Conservation (phyloP, 2,329 filamentous ascomycete species). For the Fusarium citri region DNA sequence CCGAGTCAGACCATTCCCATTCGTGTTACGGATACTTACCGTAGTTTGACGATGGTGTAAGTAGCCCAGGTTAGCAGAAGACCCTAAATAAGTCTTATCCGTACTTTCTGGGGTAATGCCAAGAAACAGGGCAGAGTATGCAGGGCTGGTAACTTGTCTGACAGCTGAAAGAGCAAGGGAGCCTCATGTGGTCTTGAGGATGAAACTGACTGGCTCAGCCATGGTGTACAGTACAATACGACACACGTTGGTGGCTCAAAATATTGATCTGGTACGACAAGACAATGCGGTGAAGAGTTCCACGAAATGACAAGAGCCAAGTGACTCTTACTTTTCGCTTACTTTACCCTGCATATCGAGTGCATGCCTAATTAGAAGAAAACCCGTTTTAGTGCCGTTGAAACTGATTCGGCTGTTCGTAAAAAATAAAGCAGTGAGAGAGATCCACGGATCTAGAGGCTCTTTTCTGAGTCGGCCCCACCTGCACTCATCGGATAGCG, state of each 20-base stretch:
- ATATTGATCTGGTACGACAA: conserved; percentile 29
- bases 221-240: neutral
- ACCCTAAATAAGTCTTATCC: neutral
- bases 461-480: conserved; percentile 37
- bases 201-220: conserved; percentile 16
- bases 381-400: conserved; percentile 11
- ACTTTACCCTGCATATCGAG: conserved; percentile 25
- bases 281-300: conserved; percentile 37
- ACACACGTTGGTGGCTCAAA: conserved; percentile 7
- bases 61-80: neutral
- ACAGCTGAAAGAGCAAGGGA: conserved; percentile 22
- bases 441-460: conserved; percentile 26
- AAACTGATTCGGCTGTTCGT: conserved; percentile 26
- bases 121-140: neutral
- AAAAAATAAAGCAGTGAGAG: conserved; percentile 4
- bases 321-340: conserved; percentile 28
- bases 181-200: conserved; percentile 24
- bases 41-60: conserved; percentile 5
- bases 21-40: conserved; percentile 3
- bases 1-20: conserved; percentile 1
- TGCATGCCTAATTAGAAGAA: neutral
- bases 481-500: conserved; percentile 16
- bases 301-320: conserved; percentile 5
- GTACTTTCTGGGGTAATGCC: conserved; percentile 3
- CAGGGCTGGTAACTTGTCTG: conserved; percentile 6